A percentile compares a stretch with the other conserved stretches of the same genome.
phyloP scores from a whole-genome alignment of 75 land plant genomes.

The Adiantum capillusveneris region DNA sequence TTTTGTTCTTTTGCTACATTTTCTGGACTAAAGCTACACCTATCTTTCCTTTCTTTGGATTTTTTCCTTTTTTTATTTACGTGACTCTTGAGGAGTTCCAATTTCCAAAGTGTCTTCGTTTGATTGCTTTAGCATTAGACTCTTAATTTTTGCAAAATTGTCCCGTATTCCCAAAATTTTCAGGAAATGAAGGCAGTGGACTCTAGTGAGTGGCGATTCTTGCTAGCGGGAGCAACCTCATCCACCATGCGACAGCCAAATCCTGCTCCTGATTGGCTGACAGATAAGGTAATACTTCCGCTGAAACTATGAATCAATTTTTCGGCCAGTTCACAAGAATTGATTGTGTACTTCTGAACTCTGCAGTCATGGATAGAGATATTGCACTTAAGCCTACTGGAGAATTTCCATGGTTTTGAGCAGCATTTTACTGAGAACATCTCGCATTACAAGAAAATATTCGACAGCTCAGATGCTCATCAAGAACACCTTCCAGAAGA shows the following conservation, averaged over 20 bases:
- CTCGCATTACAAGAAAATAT: constrained; percentile 24
- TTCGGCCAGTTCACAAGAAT: not conserved
- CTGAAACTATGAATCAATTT: not conserved
- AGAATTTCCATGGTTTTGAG: constrained; percentile 15
- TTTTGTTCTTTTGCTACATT: no score
- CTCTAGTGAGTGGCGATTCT: constrained; percentile 25
- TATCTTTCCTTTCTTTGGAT: no score
- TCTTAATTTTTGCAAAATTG: not conserved
- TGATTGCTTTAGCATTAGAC: not conserved
- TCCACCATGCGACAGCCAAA: constrained; percentile 11
- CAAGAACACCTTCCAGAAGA: constrained; percentile 24
- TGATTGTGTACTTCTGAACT: not conserved
- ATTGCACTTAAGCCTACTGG: constrained; percentile 15
- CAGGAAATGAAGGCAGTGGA: constrained; percentile 19
- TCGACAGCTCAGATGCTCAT: constrained; percentile 31
- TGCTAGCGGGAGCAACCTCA: constrained; percentile 23
- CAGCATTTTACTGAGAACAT: constrained; percentile 23
- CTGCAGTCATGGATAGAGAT: constrained; percentile 27
- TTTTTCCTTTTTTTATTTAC: no score
- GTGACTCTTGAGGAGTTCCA: no score
- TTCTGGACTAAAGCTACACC: no score
- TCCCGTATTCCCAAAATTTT: not conserved
- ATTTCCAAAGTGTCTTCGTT: no score
- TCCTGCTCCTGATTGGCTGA: constrained; percentile 32
- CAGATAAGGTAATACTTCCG: constrained; percentile 18